Conservation (phyloP, 1,139 yeast genomes). For the Yamadazyma dushanensis region DNA sequence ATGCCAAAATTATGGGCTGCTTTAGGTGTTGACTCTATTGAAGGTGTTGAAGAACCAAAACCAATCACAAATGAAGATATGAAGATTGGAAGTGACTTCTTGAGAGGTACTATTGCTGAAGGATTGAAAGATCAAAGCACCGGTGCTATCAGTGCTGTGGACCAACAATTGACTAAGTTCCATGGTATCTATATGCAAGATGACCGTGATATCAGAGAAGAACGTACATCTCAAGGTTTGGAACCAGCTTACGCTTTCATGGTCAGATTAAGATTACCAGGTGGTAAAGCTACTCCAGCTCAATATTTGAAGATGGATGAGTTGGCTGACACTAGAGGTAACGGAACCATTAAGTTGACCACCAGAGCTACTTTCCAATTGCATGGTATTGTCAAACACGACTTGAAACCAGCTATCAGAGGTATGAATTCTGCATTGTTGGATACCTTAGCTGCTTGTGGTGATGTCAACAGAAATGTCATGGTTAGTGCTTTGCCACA, state of each 20-base stretch:
- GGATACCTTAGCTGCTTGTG: slow-evolving; percentile 98
- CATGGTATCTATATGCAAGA: slow-evolving; percentile 99
- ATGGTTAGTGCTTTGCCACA: slow-evolving; percentile 87
- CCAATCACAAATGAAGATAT: slow-evolving; percentile 96
- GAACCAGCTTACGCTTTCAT: slow-evolving; percentile 96
- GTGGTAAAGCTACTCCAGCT: slow-evolving; percentile 83
- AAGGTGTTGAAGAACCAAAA: slow-evolving; percentile 91
- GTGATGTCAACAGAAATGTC: slow-evolving; percentile 96
- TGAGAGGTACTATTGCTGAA: slow-evolving; percentile 92
- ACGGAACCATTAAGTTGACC: slow-evolving; percentile 90
- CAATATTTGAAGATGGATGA: slow-evolving; percentile 89
- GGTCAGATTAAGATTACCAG: slow-evolving; percentile 96
- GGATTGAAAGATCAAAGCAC: slow-evolving; percentile 81
- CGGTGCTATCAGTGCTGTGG: slow-evolving; percentile 90
- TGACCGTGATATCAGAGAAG: slow-evolving; percentile 94
- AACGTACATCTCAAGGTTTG: slow-evolving; percentile 85
- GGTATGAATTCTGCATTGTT: slow-evolving; percentile 87
- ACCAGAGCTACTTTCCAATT: slow-evolving; percentile 97
- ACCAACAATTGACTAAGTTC: slow-evolving; percentile 93
- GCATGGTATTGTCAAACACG: slow-evolving; percentile 91
- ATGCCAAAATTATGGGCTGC: slow-evolving; percentile 84
- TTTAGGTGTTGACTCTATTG: slow-evolving; percentile 80
- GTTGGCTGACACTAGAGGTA: slow-evolving; percentile 79
- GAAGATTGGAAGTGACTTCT: slow-evolving; percentile 79
- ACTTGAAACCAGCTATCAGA: slow-evolving; percentile 87